A percentile compares a stretch with the other conserved stretches of the same genome.
Conservation (phyloP, 2,329 filamentous ascomycete species). For the Fusarium nanum region DNA sequence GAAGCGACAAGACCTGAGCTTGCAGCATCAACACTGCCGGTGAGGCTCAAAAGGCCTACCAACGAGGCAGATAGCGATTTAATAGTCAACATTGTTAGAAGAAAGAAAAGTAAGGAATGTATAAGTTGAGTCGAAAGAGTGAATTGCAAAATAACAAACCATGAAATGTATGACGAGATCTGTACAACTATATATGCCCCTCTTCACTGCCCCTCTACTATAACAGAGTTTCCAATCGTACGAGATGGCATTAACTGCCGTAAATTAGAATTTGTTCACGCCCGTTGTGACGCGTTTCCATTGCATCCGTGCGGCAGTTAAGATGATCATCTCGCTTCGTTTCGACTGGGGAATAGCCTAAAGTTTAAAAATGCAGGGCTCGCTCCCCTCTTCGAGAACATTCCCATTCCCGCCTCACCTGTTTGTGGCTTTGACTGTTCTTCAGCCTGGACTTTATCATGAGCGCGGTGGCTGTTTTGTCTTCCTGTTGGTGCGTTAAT, state of each 20-base stretch:
- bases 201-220: not conserved
- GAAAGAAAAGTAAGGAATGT: conserved; percentile 4
- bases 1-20: conserved; percentile 27
- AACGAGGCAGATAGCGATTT: conserved; percentile 23
- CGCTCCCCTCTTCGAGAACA: conserved; percentile 8
- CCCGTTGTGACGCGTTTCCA: conserved; percentile 1
- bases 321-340: not conserved
- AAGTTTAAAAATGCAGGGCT: conserved; percentile 3
- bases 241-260: not conserved
- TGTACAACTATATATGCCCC: conserved; percentile 12
- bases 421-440: no score
- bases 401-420: no score
- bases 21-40: not conserved
- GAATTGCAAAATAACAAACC: not conserved
- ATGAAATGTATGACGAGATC: not conserved
- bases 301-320: conserved; percentile 15
- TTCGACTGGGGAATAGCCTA: conserved; percentile 5
- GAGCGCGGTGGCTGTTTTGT: not conserved
- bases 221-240: not conserved
- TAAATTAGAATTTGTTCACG: not conserved
- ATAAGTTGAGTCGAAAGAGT: not conserved
- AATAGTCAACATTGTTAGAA: conserved; percentile 2
- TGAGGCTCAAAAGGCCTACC: conserved; percentile 28
- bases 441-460: not conserved
- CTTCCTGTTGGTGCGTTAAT: not conserved